Conservation (phyloP, 176 grass and related monocot species). For the Cenchrus purpureus region DNA sequence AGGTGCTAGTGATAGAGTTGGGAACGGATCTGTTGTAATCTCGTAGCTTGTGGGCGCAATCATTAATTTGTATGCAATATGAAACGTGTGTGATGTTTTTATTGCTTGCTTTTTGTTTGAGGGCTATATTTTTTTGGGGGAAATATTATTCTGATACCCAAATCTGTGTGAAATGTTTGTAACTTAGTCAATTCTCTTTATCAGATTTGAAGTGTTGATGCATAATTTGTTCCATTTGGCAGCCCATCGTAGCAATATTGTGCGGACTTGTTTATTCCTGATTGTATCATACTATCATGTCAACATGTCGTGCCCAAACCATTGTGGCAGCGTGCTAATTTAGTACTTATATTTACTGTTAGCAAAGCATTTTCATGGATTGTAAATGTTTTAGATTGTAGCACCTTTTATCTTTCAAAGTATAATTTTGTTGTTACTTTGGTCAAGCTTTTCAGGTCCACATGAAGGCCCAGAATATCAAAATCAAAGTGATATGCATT, state of each 20-base stretch:
- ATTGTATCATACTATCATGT: constrained; percentile 11
- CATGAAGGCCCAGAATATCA: constrained; percentile 55
- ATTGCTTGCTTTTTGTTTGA: constrained; percentile 28
- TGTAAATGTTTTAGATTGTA: constrained; percentile 7
- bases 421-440: constrained; percentile 57
- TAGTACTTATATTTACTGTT: constrained; percentile 11
- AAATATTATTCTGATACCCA: background rate
- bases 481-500: constrained; percentile 59
- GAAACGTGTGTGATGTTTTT: background rate
- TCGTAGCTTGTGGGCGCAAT: constrained; percentile 17
- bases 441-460: constrained; percentile 90
- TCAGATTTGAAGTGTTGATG: background rate
- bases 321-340: background rate
- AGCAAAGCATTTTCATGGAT: background rate
- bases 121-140: background rate
- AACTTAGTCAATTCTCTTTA: constrained; percentile 13
- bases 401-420: constrained; percentile 20
- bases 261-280: constrained; percentile 10
- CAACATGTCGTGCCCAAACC: background rate
- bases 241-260: background rate
- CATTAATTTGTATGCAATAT: constrained; percentile 5
- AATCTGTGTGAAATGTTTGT: constrained; percentile 18
- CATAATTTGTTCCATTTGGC: constrained; percentile 2
- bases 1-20: background rate
- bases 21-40: background rate